Evolutionary conservation across 2,329 filamentous ascomycete genomes (phyloP).

Genomic region (Basipetospora chlamydospora): DNA sequence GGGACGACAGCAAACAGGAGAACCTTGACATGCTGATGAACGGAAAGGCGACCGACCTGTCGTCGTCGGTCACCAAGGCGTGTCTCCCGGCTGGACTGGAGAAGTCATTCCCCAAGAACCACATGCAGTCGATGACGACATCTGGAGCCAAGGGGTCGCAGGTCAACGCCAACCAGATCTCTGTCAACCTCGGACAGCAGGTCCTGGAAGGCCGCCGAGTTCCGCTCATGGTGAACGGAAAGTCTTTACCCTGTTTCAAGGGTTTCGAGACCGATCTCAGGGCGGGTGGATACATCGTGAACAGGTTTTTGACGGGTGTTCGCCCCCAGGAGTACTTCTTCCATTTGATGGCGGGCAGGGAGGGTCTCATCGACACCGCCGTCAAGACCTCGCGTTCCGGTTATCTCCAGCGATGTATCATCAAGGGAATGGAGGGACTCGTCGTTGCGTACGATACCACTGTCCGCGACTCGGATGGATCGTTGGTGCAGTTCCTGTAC

Average conservation of each 20-base stretch:
- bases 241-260: constrained; percentile 85
- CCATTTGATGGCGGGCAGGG: constrained; percentile 97
- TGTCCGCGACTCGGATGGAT: constrained; percentile 86
- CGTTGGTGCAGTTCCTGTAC: constrained; percentile 87
- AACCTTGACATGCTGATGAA: constrained; percentile 85
- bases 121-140: constrained; percentile 98
- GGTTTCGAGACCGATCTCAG: constrained; percentile 80
- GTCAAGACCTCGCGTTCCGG: constrained; percentile 97
- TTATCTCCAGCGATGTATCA: constrained; percentile 89
- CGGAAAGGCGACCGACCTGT: constrained; percentile 51
- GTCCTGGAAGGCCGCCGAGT: constrained; percentile 90
- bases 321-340: constrained; percentile 98
- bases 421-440: constrained; percentile 96
- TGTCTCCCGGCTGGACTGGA: constrained; percentile 73
- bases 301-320: constrained; percentile 95
- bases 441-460: constrained; percentile 87
- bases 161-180: constrained; percentile 96
- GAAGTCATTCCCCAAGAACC: constrained; percentile 89
- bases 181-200: constrained; percentile 92
- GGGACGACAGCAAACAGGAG: constrained; percentile 82
- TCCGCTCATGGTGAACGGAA: constrained; percentile 94
- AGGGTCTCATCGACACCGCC: constrained; percentile 96
- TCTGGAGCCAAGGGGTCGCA: constrained; percentile 86
- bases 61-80: constrained; percentile 59
- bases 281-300: constrained; percentile 85